Evolutionary conservation across 2,329 filamentous ascomycete genomes (phyloP).

Genomic region (Ophiocordyceps camponoti-floridani): DNA sequence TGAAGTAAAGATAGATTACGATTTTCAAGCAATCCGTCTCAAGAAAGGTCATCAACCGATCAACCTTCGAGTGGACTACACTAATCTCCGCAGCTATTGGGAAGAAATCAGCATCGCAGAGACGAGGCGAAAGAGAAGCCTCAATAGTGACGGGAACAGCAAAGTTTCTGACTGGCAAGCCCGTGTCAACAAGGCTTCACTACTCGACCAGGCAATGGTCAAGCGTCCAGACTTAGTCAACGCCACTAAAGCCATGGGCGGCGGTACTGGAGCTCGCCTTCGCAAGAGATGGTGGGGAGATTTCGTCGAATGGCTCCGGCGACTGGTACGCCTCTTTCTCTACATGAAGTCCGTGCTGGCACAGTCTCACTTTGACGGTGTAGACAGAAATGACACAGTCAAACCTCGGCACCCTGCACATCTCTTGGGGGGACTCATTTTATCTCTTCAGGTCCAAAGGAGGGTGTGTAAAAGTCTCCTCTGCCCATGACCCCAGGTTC

Average conservation of each 20-base stretch:
- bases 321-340: neutral
- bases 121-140: neutral
- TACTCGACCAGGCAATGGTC: neutral
- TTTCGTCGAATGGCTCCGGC: neutral
- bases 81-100: neutral
- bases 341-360: neutral
- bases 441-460: neutral
- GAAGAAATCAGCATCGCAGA: neutral
- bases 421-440: neutral
- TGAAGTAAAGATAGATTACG: neutral
- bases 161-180: neutral
- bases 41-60: neutral
- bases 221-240: neutral
- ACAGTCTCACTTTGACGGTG: neutral
- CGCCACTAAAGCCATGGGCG: neutral
- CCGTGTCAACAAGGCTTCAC: neutral
- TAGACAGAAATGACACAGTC: neutral
- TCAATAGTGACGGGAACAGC: neutral
- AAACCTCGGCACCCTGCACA: neutral
- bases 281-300: neutral
- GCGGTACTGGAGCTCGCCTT: neutral
- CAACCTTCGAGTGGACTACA: constrained; percentile 1
- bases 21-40: neutral
- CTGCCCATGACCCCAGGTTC: too few relatives aligned
- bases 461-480: neutral